phyloP scores from a whole-genome alignment of 2,329 filamentous ascomycete genomes.

The Leptographium galeiforme region DNA sequence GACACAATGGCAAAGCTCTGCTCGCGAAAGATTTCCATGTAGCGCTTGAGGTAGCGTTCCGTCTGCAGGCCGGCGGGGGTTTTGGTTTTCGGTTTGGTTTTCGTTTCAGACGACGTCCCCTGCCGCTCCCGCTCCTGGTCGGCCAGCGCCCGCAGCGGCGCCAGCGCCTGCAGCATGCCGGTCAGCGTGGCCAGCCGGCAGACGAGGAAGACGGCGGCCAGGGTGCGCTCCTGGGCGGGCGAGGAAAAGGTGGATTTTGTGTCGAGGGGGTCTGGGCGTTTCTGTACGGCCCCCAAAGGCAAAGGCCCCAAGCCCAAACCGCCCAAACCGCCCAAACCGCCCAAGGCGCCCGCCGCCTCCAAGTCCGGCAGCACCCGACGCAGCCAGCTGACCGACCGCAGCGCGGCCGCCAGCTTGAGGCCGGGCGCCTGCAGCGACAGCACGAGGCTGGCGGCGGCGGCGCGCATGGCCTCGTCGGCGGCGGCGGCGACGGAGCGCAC shows the following conservation, averaged over 20 bases:
- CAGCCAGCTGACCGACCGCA: constrained; percentile 85
- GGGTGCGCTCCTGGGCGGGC: constrained; percentile 44
- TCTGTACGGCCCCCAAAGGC: too few species aligned
- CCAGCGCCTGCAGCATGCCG: constrained; percentile 66
- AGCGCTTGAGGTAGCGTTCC: constrained; percentile 85
- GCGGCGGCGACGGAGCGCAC: constrained; percentile 61
- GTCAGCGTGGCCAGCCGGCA: constrained; percentile 72
- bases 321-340: too few species aligned
- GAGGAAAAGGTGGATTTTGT: too few species aligned
- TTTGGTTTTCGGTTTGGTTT: too few species aligned
- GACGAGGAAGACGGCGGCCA: constrained; percentile 76
- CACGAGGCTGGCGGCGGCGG: constrained; percentile 77
- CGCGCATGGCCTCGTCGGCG: constrained; percentile 76
- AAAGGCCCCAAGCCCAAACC: too few species aligned
- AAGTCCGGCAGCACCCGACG: constrained; percentile 76
- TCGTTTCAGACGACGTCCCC: constrained; percentile 17
- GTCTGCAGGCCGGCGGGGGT: constrained; percentile 56
- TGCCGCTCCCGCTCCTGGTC: constrained; percentile 60
- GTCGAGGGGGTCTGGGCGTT: too few species aligned
- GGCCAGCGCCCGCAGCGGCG: constrained; percentile 75
- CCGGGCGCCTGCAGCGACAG: constrained; percentile 60
- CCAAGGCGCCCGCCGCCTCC: constrained; percentile 26
- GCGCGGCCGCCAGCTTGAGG: constrained; percentile 77
- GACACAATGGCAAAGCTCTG: constrained; percentile 94
- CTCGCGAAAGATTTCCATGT: constrained; percentile 94